Base-by-base conservation (phyloP, 495 filamentous ascomycete species). In the Hypoxylon intermedium region DNA sequence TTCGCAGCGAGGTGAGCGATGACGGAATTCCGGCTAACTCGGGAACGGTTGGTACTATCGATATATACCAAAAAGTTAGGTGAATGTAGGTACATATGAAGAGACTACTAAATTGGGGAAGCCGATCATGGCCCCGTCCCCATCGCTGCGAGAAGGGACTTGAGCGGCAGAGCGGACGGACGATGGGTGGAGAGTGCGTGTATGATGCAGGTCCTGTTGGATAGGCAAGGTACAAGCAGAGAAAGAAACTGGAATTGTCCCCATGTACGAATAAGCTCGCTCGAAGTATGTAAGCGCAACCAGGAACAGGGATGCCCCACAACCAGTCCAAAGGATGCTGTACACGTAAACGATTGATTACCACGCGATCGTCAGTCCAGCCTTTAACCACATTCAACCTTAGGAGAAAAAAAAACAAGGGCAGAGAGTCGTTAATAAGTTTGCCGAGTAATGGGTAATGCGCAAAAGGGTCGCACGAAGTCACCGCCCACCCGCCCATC, bases 131-230 rank as follows among this genome's bases (percentile, higher is more conserved):
- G 43, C 42, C 23, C 53, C 9, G 16, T 40, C 42, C 23, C 53
- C 9, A 21, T 40, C 47, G 30, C 60, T 64, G 60, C 60, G 58
- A 58, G 49, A 64, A 64, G 60, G 60, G 60, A 64, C 44, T 23
- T 44, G 33, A 48, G 11, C 16, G 16, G 38, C 37, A 1, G 2
- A 6, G 11, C 3, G n/a, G n/a, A 1, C 1, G n/a, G 34, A 15
- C 15, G 34, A n/a, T 13, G 34, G 41, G 51, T 45, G 16, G 47
- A 56, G 33, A 31, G 26, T n/a, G n/a, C n/a, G n/a, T n/a, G n/a
- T n/a, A 50, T 53, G 54, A 58, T 64, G 54, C 53, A 64, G 48
- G 60, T 64, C 53, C 49, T 48, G 53, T 20, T 31, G 19, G 28
- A 45, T 51, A 53, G 47, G 38, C 16, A 53, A 53, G 36, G 51